Evolutionary conservation across 768 basidiomycete species (phyloP).

Genomic region (Auricularia heimuer): DNA sequence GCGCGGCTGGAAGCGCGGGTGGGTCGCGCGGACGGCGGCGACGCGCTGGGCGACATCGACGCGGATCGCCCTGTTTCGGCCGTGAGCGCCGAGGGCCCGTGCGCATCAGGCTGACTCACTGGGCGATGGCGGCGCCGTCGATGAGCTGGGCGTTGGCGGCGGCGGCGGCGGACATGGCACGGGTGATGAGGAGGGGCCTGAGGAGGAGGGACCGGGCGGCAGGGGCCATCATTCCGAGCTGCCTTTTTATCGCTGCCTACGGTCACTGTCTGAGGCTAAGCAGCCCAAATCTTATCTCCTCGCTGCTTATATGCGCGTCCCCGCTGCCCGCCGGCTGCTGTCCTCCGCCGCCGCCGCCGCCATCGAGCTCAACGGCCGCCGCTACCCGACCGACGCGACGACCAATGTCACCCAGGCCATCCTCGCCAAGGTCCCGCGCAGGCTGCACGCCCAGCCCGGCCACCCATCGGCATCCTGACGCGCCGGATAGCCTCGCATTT

Average conservation of each 20-base stretch:
- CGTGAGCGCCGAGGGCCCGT: conserved; percentile 5
- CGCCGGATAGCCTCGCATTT: conserved; percentile 79
- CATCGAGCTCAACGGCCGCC: conserved; percentile 40
- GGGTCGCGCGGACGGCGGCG: conserved; percentile 46
- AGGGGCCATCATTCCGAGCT: not conserved
- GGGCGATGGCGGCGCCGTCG: conserved; percentile 77
- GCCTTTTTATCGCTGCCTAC: not conserved
- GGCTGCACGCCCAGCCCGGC: conserved; percentile 61
- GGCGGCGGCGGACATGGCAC: not conserved
- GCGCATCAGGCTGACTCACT: conserved; percentile 37
- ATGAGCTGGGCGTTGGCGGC: conserved; percentile 42
- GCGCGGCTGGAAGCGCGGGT: conserved; percentile 84
- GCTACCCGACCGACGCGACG: conserved; percentile 64
- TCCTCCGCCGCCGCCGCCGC: not conserved
- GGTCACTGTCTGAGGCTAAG: not conserved
- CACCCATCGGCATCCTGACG: conserved; percentile 83
- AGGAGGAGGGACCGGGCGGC: not conserved
- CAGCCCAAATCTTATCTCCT: no score
- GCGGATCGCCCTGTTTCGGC: conserved; percentile 61
- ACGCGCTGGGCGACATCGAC: conserved; percentile 65
- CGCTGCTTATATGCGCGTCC: no score
- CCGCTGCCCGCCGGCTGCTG: not conserved
- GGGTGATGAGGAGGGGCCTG: not conserved
- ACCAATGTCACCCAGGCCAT: conserved; percentile 86
- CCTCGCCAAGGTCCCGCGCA: conserved; percentile 64